Evolutionary conservation across 2,329 filamentous ascomycete genomes (phyloP).

Genomic region (Cryphonectria parasitica): DNA sequence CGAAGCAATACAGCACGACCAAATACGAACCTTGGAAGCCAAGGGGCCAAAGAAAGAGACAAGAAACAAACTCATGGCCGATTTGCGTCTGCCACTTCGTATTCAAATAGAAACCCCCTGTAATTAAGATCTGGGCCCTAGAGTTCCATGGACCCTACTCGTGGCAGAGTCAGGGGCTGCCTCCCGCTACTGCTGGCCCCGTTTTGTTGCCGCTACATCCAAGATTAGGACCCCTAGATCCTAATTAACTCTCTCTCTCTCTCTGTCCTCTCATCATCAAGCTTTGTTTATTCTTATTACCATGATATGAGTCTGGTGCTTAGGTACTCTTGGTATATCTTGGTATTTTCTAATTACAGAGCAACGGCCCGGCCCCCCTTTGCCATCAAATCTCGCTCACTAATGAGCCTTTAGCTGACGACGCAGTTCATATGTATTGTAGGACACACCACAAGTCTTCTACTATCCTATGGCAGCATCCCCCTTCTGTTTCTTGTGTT

Average conservation of each 20-base stretch:
- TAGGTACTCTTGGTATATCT: background rate
- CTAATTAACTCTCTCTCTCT: background rate
- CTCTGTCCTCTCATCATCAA: background rate
- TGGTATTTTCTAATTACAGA: slow-evolving; percentile 5
- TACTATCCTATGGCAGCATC: background rate
- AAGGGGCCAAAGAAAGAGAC: background rate
- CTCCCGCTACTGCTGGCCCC: background rate
- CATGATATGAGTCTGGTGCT: background rate
- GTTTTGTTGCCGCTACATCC: slow-evolving; percentile 3
- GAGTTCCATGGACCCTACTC: background rate
- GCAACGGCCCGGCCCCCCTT: background rate
- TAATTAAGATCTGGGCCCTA: slow-evolving; percentile 1
- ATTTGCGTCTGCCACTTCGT: slow-evolving; percentile 2
- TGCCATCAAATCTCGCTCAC: slow-evolving; percentile 1
- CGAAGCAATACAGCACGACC: background rate
- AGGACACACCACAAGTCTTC: background rate
- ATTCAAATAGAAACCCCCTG: background rate
- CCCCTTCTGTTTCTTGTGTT: background rate
- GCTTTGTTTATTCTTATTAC: background rate
- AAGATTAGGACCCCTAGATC: slow-evolving; percentile 12
- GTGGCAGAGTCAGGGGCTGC: slow-evolving; percentile 6
- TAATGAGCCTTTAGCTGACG: slow-evolving; percentile 1
- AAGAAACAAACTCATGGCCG: background rate
- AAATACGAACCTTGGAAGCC: background rate
- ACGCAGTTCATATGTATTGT: background rate